phyloP scores from a whole-genome alignment of 345 rosid genomes.

The Populus euphratica region DNA sequence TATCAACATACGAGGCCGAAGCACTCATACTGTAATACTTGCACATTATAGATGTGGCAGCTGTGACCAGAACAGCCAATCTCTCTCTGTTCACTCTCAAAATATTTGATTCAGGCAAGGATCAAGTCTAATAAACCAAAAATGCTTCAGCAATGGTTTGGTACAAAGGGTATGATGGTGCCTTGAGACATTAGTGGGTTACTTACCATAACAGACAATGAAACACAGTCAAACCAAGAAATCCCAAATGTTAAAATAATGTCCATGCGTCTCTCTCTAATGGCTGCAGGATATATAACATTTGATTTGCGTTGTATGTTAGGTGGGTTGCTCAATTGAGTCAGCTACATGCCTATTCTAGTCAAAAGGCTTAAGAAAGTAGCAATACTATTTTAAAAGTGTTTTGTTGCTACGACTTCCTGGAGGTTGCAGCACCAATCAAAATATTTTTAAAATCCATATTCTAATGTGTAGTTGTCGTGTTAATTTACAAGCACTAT shows the following conservation, averaged over 20 bases:
- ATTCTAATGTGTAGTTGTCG: too few relatives aligned
- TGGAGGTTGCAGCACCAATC: too few relatives aligned
- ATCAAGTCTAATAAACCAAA: too few relatives aligned
- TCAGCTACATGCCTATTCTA: neutral
- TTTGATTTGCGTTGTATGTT: neutral
- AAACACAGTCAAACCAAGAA: neutral
- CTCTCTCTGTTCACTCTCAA: neutral
- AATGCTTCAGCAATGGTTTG: neutral
- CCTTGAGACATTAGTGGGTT: neutral
- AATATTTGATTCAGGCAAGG: too few relatives aligned
- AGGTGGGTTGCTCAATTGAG: neutral
- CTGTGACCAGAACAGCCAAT: neutral
- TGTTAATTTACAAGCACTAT: too few relatives aligned
- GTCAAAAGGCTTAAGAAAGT: neutral
- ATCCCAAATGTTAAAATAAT: neutral
- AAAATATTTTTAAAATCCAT: too few relatives aligned
- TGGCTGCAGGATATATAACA: neutral
- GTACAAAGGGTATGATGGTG: neutral
- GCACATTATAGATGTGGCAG: neutral
- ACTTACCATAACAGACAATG: neutral
- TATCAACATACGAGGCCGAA: neutral
- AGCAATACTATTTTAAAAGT: too few relatives aligned
- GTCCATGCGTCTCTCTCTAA: neutral
- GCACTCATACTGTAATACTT: neutral
- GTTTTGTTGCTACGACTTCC: too few relatives aligned